Base-by-base conservation (phyloP, 345 rosid species). In the Salix caprea region DNA sequence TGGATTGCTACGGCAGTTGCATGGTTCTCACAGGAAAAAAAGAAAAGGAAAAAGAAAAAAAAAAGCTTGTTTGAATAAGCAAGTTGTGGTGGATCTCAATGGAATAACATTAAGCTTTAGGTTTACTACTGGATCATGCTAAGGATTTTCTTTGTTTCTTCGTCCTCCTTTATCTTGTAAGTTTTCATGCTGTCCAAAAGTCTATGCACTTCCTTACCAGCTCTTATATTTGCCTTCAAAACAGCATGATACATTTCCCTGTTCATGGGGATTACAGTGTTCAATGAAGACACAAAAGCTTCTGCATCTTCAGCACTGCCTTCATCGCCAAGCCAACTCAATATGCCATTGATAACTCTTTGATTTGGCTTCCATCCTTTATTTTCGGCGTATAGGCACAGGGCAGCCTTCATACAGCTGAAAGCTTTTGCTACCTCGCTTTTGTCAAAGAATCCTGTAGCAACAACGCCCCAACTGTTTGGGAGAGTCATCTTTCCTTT, bases 401-500 rank as follows among this genome's bases (percentile, higher is more conserved):
- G 80, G 10, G 91, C 88, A 70, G 79, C 80, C 72, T 87, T 92
- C 86, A 89, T 72, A 83, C 91, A 86, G 78, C 81, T 77, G 9
- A 78, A 84, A 72, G 92, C 91, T 73, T 83, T 91, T 56, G 82
- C 88, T 71, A 72, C 71, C 77, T 72, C 72, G 67, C 90, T 84
- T 1, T 74, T 81, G 74, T 86, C 84, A 1, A 79, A 75, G 80
- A 89, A 91, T 69, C 87, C 89, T 42, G 82, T 58, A 73, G 99
- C 93, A 76, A 93, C 82, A 8, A 69, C 66, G 8, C 84, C 92
- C 99, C 97, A 95, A 73, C 87, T 85, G 72, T 90, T 89, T 4
- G 89, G 88, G 65, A 77, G 77, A 4, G 90, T 88, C 12, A 37
- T 78, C 77, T 74, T 85, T 72, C 94, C 94, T 82, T 80, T 88